A percentile compares a stretch with the other conserved stretches of the same genome.
Evolutionary conservation across 1,284 basidiomycete genomes (phyloP).

Genomic region (Cryptococcus sp.): DNA sequence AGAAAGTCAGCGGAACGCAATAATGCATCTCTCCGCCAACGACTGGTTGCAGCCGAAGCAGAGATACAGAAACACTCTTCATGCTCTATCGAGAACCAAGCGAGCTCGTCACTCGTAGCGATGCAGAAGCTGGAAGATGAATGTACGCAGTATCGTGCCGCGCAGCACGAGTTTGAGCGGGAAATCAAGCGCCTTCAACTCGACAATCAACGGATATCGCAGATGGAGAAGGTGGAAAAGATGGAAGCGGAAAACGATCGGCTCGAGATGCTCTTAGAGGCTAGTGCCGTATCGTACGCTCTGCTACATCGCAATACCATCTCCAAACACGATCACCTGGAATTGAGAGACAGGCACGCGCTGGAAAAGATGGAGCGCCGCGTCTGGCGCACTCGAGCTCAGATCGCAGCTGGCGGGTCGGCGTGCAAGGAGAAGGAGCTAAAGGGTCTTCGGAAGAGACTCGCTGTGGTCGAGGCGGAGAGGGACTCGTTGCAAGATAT

Average conservation of each 20-base stretch:
- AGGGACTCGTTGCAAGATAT: slow-evolving; percentile 1
- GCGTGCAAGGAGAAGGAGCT: not conserved
- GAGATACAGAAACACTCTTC: too few relatives aligned
- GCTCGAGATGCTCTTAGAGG: slow-evolving; percentile 10
- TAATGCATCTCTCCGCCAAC: slow-evolving; percentile 7
- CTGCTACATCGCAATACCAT: slow-evolving; percentile 9
- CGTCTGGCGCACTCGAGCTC: slow-evolving; percentile 6
- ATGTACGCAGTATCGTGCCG: not conserved
- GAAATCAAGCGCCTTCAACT: slow-evolving; percentile 5
- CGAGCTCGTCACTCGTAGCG: not conserved
- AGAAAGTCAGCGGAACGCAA: slow-evolving; percentile 7
- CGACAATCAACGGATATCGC: not conserved
- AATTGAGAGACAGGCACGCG: slow-evolving; percentile 2
- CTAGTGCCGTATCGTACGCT: slow-evolving; percentile 8
- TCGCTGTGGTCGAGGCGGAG: slow-evolving; percentile 1
- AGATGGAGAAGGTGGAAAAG: slow-evolving; percentile 65
- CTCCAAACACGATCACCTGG: not conserved
- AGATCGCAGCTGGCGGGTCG: not conserved
- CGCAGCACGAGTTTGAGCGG: not conserved
- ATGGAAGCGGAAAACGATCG: slow-evolving; percentile 64
- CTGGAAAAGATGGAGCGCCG: not conserved
- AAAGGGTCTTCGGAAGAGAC: slow-evolving; percentile 2
- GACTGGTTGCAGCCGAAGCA: not conserved
- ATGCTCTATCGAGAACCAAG: not conserved
- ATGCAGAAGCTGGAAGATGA: not conserved